phyloP scores from a whole-genome alignment of 345 rosid genomes.

The Firmiana major region DNA sequence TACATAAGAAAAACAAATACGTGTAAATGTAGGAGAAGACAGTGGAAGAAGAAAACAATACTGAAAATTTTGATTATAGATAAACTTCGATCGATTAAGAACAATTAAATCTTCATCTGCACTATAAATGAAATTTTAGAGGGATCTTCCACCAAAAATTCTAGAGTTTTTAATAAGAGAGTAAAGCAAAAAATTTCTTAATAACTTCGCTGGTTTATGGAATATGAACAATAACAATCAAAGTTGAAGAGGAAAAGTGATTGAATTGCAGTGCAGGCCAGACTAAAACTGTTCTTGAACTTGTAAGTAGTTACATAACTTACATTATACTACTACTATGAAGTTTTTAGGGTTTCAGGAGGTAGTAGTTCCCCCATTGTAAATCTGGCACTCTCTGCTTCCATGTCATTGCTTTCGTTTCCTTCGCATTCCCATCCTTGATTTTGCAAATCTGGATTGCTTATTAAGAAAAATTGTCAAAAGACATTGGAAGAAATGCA shows the following conservation, averaged over 20 bases:
- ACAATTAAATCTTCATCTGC: background rate
- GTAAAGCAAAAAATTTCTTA: too few relatives aligned
- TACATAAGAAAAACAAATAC: too few relatives aligned
- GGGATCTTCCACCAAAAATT: background rate
- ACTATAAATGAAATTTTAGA: background rate
- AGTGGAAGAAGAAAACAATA: too few relatives aligned
- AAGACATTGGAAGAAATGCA: background rate
- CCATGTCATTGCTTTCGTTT: too few relatives aligned
- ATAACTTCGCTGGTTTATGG: background rate
- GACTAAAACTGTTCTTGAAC: background rate
- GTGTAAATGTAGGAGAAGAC: too few relatives aligned
- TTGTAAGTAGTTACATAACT: background rate
- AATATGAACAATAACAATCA: background rate
- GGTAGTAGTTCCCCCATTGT: background rate
- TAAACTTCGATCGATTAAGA: too few relatives aligned
- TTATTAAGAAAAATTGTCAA: conserved; percentile 37
- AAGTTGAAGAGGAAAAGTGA: background rate
- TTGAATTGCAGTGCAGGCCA: background rate
- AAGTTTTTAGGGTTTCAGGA: background rate
- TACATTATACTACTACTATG: background rate
- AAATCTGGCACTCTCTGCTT: too few relatives aligned
- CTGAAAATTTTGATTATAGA: too few relatives aligned
- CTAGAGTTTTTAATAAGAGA: background rate
- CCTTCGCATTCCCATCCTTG: conserved; percentile 64
- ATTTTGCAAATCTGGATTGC: conserved; percentile 66